Base-by-base conservation (phyloP, 2,329 filamentous ascomycete genomes). In the Hyphodiscus sp. region DNA sequence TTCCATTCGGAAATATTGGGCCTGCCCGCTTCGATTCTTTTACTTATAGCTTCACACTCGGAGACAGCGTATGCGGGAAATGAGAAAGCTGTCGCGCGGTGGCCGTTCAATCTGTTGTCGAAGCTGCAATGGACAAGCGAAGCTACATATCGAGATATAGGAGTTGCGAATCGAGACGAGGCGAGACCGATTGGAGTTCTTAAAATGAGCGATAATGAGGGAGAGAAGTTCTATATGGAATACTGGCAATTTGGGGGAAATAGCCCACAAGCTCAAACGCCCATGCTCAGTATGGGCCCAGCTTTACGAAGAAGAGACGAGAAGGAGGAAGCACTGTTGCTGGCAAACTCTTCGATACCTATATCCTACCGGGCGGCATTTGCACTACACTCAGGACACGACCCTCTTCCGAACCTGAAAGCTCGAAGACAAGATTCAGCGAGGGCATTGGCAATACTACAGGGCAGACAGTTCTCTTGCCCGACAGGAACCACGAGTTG, bases 161-260 rank as follows among this genome's bases (percentile, higher is more conserved):
- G 70, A 50, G 67, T 50, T 70, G 42, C 69, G 68, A 57, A 68
- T 71, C 59, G 68, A 63, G 57, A 68, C 71, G 64, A 61, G 26
- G 52, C 51, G 26, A 68, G 61, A 42, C 86, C 86, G 0, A 77
- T 80, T 1, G 87, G 81, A 0, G 76, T 91, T 51, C 81, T 80
- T 65, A 91, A 91, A 66, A 88, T 91, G 80, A 76, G 81, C 46
- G 75, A 76, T 5, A 83, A 90, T 65, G 79, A 82, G 48, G 80
- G 80, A 55, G 85, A 89, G 66, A 94, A 89, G 76, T 85, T 92
- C 66, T 81, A 84, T 60, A 73, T 84, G 52, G 78, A 87, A 45
- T 86, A 89, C 67, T 84, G 67, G 67, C 61, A 62, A 73, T 65
- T 65, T 51, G 62, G 63, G 13, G 57, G 56, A 20, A 57, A 61